These are phyloP conservation scores for Avena insularis DNA, from an alignment of 176 grass and related monocot species.

Conservation along the genomic window DNA sequence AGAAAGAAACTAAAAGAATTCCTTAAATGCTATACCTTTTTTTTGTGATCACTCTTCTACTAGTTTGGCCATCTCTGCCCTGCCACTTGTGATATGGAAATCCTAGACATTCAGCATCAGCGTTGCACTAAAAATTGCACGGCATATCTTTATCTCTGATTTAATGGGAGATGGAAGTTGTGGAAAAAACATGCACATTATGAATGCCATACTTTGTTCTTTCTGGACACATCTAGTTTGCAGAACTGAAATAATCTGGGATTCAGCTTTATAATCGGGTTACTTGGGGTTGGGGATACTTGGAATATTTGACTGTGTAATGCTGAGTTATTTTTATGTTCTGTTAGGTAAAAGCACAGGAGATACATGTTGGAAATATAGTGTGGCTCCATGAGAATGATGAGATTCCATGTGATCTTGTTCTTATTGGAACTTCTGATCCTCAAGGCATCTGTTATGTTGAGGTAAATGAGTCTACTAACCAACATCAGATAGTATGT, in stretches of 20 bases:
- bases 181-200: background rate
- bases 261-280: background rate
- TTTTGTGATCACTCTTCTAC: background rate
- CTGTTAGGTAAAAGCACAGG: conserved; percentile 82
- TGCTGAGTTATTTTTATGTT: conserved; percentile 21
- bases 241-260: background rate
- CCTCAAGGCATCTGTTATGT: conserved; percentile 94
- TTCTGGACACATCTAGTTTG: conserved; percentile 15
- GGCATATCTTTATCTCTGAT: background rate
- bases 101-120: background rate
- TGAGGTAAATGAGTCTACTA: conserved; percentile 63
- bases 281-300: conserved; percentile 20
- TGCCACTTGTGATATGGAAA: background rate
- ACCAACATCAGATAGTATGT: background rate
- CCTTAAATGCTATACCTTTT: background rate
- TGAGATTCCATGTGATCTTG: conserved; percentile 94
- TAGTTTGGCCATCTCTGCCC: conserved; percentile 22
- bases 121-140: background rate
- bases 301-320: conserved; percentile 41
- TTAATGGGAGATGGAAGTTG: background rate
- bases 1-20: background rate
- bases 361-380: conserved; percentile 87
- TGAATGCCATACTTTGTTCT: conserved; percentile 1
- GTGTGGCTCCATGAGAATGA: conserved; percentile 95
- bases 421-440: conserved; percentile 89